Evolutionary conservation across 106 monocot species (phyloP), one percentile per base, ranked within the genome.

Genomic region (Apostasia shenzhenica): DNA sequence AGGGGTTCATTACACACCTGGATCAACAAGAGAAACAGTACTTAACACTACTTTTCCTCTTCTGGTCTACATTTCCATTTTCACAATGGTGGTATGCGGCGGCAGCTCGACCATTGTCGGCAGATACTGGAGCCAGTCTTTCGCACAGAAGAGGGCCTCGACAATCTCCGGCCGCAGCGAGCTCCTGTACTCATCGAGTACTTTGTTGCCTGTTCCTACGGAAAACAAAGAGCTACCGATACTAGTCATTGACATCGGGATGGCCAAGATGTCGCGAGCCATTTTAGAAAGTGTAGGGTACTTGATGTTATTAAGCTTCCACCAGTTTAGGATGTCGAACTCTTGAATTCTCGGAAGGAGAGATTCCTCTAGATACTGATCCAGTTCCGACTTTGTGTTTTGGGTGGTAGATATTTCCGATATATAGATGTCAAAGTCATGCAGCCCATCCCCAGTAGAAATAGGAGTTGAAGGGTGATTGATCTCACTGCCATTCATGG

Each of bases 241-340:
- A 12, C 78, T 56, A 41, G 72, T 67, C 81, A 84, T 88, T 14
- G 85, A 88, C 81, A 95, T 83, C 6, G 94, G 94, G 42, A 95
- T 88, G 44, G 83, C 83, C 51, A 95, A 50, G 13, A 95, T 73
- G 80, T 95, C 94, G 51, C 85, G 59, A 0, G 88, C 88, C 94
- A 95, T 95, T 78, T 86, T 95, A 11, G 88, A 91, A 2, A 95
- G 88, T 0, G 85, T 82, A 8, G 94, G 94, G 59, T 83, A 95
- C 79, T 88, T 88, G 40, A 95, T 52, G 41, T 72, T 81, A 56
- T 95, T 95, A 13, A 91, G 81, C 79, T 79, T 95, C 94, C 94
- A 95, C 94, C 94, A 95, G 77, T 79, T 75, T 59, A 95, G 48
- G 66, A 91, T 86, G 50, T 95, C 94, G 76, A 95, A 95, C 53